phyloP scores from a whole-genome alignment of 2,329 filamentous ascomycete genomes.

The Aspergillus tanneri region DNA sequence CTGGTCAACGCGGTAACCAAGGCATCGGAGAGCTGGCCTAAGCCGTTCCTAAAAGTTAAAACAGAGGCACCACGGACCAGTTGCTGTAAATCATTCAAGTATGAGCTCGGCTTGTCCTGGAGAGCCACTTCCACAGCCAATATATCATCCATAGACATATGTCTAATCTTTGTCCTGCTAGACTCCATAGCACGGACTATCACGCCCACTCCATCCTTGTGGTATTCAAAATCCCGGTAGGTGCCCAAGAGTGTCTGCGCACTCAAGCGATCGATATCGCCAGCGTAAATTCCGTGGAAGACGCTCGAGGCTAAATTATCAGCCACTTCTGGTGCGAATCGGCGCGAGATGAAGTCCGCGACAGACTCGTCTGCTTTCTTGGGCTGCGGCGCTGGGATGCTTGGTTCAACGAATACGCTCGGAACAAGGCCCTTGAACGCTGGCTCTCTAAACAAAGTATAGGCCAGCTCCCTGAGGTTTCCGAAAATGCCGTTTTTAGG shows the following conservation, averaged over 20 bases:
- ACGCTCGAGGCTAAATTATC: slow-evolving; percentile 74
- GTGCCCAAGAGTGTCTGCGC: slow-evolving; percentile 61
- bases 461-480: slow-evolving; percentile 32
- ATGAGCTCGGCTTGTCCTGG: slow-evolving; percentile 13
- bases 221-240: slow-evolving; percentile 50
- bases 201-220: slow-evolving; percentile 21
- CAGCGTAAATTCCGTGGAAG: slow-evolving; percentile 88
- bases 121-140: slow-evolving; percentile 24
- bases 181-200: slow-evolving; percentile 18
- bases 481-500: slow-evolving; percentile 21
- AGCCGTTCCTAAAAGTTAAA: slow-evolving; percentile 54
- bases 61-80: slow-evolving; percentile 34
- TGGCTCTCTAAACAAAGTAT: slow-evolving; percentile 52
- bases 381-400: slow-evolving; percentile 34
- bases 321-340: slow-evolving; percentile 56
- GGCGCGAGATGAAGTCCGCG: slow-evolving; percentile 61
- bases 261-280: slow-evolving; percentile 79
- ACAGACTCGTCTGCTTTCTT: slow-evolving; percentile 64
- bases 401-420: slow-evolving; percentile 34
- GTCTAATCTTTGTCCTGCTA: slow-evolving; percentile 8
- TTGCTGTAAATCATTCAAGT: slow-evolving; percentile 17
- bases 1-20: slow-evolving; percentile 53
- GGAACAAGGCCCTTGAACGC: slow-evolving; percentile 52
- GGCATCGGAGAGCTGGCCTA: slow-evolving; percentile 59
- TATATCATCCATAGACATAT: slow-evolving; percentile 27